Evolutionary conservation across 2,329 filamentous ascomycete genomes (phyloP), one percentile per base, ranked within the genome.

Genomic region (Didymellaceae sp.): DNA sequence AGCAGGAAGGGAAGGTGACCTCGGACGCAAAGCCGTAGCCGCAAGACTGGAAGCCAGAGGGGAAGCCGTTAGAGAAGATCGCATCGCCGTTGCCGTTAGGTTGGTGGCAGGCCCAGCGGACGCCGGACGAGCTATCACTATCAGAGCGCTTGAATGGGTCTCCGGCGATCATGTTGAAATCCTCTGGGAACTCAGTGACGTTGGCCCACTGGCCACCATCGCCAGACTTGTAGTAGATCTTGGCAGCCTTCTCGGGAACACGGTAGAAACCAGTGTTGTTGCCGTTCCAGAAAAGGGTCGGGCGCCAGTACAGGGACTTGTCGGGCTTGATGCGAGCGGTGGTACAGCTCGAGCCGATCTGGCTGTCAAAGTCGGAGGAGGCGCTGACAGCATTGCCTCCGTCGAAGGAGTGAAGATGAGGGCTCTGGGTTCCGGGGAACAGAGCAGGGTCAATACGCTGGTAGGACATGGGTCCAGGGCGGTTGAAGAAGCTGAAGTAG

Each of bases 401-500:
- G 37, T 74, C 68, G 54, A 74, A 74, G 6, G 68, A 69, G 52
- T 74, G 72, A 25, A 74, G 59, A 62, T 74, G 72, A 17, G 68
- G 60, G 38, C 64, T 66, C 44, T 68, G 44, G 6, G 42, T 48
- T 35, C 71, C 72, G 11, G 72, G 72, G 40, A 55, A 65, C 6
- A 74, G 54, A 31, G 66, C 67, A 17, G 72, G 70, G 32, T 74
- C 72, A 22, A 74, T 54, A 35, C 68, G 62, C 57, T 73, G 67
- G 42, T 70, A 69, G 59, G 62, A 68, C 64, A 74, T 55, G 17
- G 70, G 61, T 22, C 68, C 68, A 32, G 39, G 54, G 41, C 71
- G 71, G 54, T 74, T 73, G 61, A 68, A 73, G 52, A 73, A 71
- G 55, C 62, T 66, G 61, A 74, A 74, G 53, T 74, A 74, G 35